Base-by-base conservation (phyloP, 106 monocot genomes). In the Dioscorea dumetorum region DNA sequence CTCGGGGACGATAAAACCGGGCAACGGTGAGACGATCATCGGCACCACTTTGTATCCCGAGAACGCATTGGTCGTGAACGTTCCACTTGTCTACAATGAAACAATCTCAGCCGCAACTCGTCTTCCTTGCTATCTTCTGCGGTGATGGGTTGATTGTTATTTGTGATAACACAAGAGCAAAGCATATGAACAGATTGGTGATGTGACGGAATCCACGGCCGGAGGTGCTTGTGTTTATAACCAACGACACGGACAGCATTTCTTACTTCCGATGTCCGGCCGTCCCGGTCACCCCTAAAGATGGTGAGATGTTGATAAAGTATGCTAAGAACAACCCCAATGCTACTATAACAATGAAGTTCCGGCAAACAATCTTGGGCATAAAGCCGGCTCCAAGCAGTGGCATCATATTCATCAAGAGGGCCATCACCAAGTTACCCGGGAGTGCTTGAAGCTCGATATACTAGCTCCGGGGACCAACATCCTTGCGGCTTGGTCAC, bases 361-460 rank as follows among this genome's bases (percentile, higher is more conserved):
- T 87, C 72, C 24, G 61, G 18, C 16, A 53, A 57, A 91, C 91
- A 0, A 23, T 70, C 0, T n/a, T 91, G 10, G 82, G 87, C 33
- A 59, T 32, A 5, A 67, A 76, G 48, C 79, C 84, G 3, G 84
- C 84, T 16, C 91, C 91, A 8, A 8, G 58, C 58, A 18, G 80
- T 87, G 28, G 73, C 77, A 6, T 3, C 35, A 7, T 91, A 87
- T 70, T 67, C 75, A 13, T 87, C 91, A 2, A 56, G 91, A n/a
- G 91, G 91, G 3, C 91, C 91, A 9, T 84, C 84, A 0, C 22
- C 4, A 64, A 80, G 68, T 60, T 70, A 58, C 66, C 84, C 81
- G 2, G 32, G 8, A 15, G 76, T 91, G 50, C 72, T 91, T 91
- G 22, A 91, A 91, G 67, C 91, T 87, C 2, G 91, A 91, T 70